These are phyloP conservation scores for Populus ilicifolia DNA, from an alignment of 345 rosid species.

Conservation along the genomic window DNA sequence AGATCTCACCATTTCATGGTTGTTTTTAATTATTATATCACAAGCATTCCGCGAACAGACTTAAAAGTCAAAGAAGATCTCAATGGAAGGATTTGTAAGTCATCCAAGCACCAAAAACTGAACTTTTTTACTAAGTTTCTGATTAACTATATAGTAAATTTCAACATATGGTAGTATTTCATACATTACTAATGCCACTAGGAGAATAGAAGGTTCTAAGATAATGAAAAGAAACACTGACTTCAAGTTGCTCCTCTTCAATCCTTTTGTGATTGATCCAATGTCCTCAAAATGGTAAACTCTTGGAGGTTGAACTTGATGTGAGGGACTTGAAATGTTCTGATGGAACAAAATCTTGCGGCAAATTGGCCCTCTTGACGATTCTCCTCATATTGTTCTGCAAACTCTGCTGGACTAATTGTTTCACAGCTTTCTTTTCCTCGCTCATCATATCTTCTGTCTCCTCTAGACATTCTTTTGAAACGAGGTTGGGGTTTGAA, in stretches of 20 bases:
- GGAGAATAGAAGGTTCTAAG: not conserved
- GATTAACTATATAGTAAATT: constrained; percentile 9
- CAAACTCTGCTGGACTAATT: constrained; percentile 84
- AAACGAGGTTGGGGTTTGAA: constrained; percentile 22
- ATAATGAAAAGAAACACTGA: constrained; percentile 25
- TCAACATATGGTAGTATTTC: constrained; percentile 22
- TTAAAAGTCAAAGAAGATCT: constrained; percentile 11
- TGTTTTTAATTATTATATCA: not conserved
- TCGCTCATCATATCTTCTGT: constrained; percentile 75
- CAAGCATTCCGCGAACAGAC: not conserved
- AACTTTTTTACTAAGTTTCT: constrained; percentile 6
- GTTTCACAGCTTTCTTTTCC: constrained; percentile 87
- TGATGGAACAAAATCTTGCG: constrained; percentile 76
- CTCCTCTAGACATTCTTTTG: constrained; percentile 46
- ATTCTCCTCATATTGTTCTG: constrained; percentile 91
- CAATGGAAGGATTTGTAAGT: not conserved
- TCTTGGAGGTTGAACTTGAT: constrained; percentile 80
- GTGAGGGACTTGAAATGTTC: constrained; percentile 84
- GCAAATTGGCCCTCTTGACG: constrained; percentile 84
- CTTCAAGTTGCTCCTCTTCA: constrained; percentile 19
- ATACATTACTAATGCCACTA: constrained; percentile 17
- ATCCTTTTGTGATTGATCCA: not conserved
- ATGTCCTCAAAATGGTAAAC: constrained; percentile 64
- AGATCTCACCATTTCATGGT: not conserved
- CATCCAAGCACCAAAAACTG: not conserved